Evolutionary conservation across 352 stramenopile genomes (phyloP), one percentile per base, ranked within the genome.

Genomic region (Globisporangium cystogenes): DNA sequence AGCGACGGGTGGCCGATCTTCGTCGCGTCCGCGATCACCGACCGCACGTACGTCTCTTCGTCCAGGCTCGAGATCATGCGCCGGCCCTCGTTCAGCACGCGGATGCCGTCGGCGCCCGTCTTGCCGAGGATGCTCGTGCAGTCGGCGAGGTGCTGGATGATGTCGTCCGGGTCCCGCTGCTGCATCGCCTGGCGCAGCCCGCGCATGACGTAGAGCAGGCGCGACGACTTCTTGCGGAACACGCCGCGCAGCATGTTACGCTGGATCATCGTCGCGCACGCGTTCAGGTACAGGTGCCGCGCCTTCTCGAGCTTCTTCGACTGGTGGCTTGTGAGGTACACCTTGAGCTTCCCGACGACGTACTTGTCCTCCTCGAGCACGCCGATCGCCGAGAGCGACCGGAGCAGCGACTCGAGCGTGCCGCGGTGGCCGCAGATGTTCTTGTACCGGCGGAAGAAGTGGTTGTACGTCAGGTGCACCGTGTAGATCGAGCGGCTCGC

Each of bases 251-350:
- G 60, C 62, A 93, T 75, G 35, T 90, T 91, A 4, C 78, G 74
- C 67, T 93, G 80, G 41, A 93, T 89, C 77, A 93, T 89, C 4
- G 76, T 90, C 7, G 82, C 80, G 33, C 77, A 87, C 12, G 80
- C 82, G 33, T 90, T 93, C 21, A 93, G 54, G 53, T 87, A 91
- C 58, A 89, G 64, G 15, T 76, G 86, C 10, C 82, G 76, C 11
- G 76, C 80, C 47, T 89, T 82, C 55, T 93, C 80, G 8, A 93
- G 64, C 44, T 86, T 85, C 52, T 89, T 88, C 63, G 74, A 87
- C 65, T 93, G 82, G 41, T 86, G 74, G 24, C 79, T 87, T 3
- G 81, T 90, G 27, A 90, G 55, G 56, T 85, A 91, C 39, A 93
- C 73, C 48, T 83, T 86, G 5, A 70, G 72, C 39, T 79, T 82